These are phyloP conservation scores for Elaeis guineensis DNA, from an alignment of 176 grass and related monocot genomes.

Conservation along the genomic window DNA sequence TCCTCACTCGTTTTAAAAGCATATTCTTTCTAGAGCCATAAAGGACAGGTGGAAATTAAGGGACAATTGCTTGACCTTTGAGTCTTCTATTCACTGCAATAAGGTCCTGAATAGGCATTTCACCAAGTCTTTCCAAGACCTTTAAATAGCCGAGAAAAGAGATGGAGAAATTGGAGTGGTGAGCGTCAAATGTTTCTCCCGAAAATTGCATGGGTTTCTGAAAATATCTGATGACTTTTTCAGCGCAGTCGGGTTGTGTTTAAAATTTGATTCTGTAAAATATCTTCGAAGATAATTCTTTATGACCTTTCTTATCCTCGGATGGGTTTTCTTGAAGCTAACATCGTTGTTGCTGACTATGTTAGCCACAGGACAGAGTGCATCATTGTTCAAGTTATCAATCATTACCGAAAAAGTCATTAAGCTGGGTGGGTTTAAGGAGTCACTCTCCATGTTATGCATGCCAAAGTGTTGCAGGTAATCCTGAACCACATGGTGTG, in stretches of 20 bases:
- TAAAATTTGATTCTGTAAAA: slow-evolving; percentile 3
- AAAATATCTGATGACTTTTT: slow-evolving; percentile 17
- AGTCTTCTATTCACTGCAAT: slow-evolving; percentile 25
- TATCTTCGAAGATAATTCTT: slow-evolving; percentile 18
- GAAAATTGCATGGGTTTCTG: slow-evolving; percentile 13
- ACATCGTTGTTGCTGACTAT: slow-evolving; percentile 21
- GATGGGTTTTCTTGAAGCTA: slow-evolving; percentile 19
- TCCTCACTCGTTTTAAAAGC: slow-evolving; percentile 18
- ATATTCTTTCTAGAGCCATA: neutral
- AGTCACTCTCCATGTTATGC: slow-evolving; percentile 9
- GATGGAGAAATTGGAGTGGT: slow-evolving; percentile 3
- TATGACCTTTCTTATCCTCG: slow-evolving; percentile 20
- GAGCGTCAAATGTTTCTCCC: slow-evolving; percentile 1
- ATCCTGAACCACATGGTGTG: slow-evolving; percentile 25
- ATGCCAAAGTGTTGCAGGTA: slow-evolving; percentile 16
- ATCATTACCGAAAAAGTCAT: slow-evolving; percentile 17
- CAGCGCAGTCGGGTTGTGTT: neutral
- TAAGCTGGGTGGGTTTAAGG: neutral
- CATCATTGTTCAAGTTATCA: slow-evolving; percentile 15
- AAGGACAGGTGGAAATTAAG: slow-evolving; percentile 22
- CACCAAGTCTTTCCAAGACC: slow-evolving; percentile 23
- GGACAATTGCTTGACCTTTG: slow-evolving; percentile 8
- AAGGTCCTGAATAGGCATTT: slow-evolving; percentile 29
- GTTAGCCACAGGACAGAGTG: slow-evolving; percentile 23
- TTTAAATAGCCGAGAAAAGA: slow-evolving; percentile 20